phyloP scores from a whole-genome alignment of 768 basidiomycete genomes.

The Mycena galericulata region DNA sequence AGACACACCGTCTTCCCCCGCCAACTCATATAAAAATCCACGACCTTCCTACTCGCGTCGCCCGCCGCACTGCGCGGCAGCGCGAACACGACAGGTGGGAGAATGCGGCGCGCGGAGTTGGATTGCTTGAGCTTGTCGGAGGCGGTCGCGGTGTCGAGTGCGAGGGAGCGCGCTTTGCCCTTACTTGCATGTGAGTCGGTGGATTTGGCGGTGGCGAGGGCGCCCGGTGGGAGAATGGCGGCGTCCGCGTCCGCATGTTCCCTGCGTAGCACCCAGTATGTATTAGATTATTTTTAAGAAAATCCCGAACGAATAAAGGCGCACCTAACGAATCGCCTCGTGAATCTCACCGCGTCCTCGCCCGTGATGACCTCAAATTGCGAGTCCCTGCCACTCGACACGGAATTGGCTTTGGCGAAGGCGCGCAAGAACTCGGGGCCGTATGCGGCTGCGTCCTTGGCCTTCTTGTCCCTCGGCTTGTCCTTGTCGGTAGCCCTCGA shows the following conservation, averaged over 20 bases:
- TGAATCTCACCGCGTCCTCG: slow-evolving; percentile 7
- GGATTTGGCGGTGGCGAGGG: not conserved
- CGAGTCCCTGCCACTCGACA: not conserved
- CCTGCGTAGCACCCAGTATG: not conserved
- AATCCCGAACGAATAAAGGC: not conserved
- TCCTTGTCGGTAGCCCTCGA: too few relatives aligned
- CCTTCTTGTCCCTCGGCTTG: not conserved
- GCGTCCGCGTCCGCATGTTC: not conserved
- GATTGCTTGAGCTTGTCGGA: not conserved
- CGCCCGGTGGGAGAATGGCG: too few relatives aligned
- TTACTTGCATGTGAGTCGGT: not conserved
- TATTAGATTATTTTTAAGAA: not conserved
- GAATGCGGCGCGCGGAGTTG: slow-evolving; percentile 10
- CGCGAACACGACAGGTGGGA: slow-evolving; percentile 58
- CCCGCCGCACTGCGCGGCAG: slow-evolving; percentile 47
- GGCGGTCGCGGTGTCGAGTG: not conserved
- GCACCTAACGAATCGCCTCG: slow-evolving; percentile 10
- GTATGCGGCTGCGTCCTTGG: not conserved
- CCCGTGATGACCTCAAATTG: slow-evolving; percentile 19
- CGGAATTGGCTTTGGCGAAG: not conserved
- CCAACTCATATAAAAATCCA: slow-evolving; percentile 67
- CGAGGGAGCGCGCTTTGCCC: not conserved
- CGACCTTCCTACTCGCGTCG: slow-evolving; percentile 53
- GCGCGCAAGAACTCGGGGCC: slow-evolving; percentile 18
- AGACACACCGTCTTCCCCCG: slow-evolving; percentile 52